Conservation (phyloP, 768 basidiomycete genomes). For the Udeniomyces megalosporus region DNA sequence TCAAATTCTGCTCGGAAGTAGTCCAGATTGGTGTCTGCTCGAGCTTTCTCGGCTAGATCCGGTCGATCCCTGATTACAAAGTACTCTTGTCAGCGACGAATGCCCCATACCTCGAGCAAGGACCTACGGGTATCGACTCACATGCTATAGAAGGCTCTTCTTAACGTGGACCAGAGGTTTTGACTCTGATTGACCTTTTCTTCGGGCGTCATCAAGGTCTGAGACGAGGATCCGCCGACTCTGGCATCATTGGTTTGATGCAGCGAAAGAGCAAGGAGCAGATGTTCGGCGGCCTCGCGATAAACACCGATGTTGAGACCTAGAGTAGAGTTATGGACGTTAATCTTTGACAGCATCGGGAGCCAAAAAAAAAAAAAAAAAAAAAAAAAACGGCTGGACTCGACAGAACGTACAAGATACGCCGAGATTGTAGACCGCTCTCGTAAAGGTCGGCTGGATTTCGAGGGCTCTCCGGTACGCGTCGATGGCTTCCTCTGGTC, state of each 20-base stretch:
- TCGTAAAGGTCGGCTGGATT: constrained; percentile 84
- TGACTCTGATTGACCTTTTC: constrained; percentile 50
- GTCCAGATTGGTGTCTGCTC: constrained; percentile 47
- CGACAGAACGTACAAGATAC: constrained; percentile 65
- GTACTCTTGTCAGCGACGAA: neutral
- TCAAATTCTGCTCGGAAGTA: constrained; percentile 75
- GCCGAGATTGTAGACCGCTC: constrained; percentile 94
- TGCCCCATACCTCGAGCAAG: neutral
- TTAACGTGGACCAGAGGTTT: constrained; percentile 78
- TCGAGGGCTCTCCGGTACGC: constrained; percentile 73
- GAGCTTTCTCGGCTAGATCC: constrained; percentile 65
- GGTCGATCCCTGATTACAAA: constrained; percentile 43
- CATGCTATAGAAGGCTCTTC: constrained; percentile 65
- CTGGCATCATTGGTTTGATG: constrained; percentile 32
- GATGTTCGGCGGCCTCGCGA: constrained; percentile 92
- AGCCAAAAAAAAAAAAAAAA: neutral
- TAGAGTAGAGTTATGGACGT: constrained; percentile 24
- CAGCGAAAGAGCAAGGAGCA: constrained; percentile 64
- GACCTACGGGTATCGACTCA: constrained; percentile 33
- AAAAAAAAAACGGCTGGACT: neutral
- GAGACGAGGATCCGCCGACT: neutral
- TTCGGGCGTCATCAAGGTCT: constrained; percentile 3
- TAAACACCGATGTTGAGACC: constrained; percentile 90
- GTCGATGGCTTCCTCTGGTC: constrained; percentile 70
- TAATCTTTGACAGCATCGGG: neutral